These are phyloP conservation scores for Parachaetomium inaequale DNA, from an alignment of 495 filamentous ascomycete species.

Conservation along the genomic window DNA sequence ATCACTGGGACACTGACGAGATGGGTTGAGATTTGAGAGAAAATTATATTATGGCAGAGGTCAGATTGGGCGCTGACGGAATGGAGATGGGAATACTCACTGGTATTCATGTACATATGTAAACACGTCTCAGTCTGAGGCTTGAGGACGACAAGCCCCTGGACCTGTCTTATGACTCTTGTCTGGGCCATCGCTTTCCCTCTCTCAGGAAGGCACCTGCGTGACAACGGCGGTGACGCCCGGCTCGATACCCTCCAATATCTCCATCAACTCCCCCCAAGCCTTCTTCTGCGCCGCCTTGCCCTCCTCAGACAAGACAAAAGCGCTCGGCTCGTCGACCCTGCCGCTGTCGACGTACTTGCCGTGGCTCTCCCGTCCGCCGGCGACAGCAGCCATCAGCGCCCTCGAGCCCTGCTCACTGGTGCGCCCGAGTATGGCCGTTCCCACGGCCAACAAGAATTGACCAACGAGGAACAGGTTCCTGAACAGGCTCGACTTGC, in stretches of 20 bases:
- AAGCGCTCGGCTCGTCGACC: constrained; percentile 19
- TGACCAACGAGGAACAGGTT: constrained; percentile 26
- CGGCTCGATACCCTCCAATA: constrained; percentile 33
- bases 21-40: background rate
- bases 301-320: constrained; percentile 29
- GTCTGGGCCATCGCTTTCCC: background rate
- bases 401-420: constrained; percentile 50
- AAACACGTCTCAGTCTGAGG: background rate
- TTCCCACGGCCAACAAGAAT: constrained; percentile 25
- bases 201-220: background rate
- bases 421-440: constrained; percentile 37
- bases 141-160: too few species aligned
- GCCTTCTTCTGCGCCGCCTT: constrained; percentile 27
- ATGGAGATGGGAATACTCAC: background rate
- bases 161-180: too few species aligned
- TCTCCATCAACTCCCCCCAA: constrained; percentile 31
- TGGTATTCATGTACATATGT: background rate
- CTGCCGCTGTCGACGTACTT: constrained; percentile 40
- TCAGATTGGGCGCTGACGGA: background rate
- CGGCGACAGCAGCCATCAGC: constrained; percentile 38
- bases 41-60: background rate
- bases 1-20: background rate
- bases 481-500: constrained; percentile 42
- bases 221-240: constrained; percentile 26
- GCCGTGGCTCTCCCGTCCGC: constrained; percentile 46